A percentile compares a stretch with the other conserved stretches of the same genome.
phyloP scores from a whole-genome alignment of 176 grass and related monocot genomes.

The Ananas comosus region DNA sequence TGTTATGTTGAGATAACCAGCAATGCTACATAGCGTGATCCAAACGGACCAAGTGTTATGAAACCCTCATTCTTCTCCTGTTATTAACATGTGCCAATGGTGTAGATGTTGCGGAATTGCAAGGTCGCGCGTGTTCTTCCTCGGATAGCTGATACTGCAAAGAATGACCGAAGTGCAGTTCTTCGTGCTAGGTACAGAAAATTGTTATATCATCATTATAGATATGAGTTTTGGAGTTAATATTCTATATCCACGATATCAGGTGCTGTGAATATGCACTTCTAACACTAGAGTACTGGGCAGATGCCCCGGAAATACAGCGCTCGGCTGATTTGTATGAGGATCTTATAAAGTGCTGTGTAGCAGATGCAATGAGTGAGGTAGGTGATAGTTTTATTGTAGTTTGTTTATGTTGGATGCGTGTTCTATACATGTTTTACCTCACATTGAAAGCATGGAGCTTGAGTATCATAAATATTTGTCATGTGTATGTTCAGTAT shows the following conservation, averaged over 20 bases:
- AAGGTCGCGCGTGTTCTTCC: constrained; percentile 63
- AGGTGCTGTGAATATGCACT: constrained; percentile 96
- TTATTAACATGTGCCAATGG: background rate
- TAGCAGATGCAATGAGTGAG: constrained; percentile 98
- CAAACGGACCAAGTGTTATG: too few species aligned
- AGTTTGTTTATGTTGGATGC: background rate
- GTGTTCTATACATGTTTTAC: background rate
- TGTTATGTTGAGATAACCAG: too few species aligned
- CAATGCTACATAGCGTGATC: too few species aligned
- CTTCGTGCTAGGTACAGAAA: constrained; percentile 71
- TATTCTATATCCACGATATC: constrained; percentile 17
- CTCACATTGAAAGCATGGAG: background rate
- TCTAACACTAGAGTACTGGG: constrained; percentile 90
- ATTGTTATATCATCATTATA: constrained; percentile 10
- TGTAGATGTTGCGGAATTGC: constrained; percentile 75
- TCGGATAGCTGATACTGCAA: constrained; percentile 69
- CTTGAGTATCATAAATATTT: background rate
- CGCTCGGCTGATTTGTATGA: constrained; percentile 81
- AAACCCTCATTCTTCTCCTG: background rate
- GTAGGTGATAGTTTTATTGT: constrained; percentile 16
- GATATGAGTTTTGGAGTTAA: constrained; percentile 18
- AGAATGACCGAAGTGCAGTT: constrained; percentile 57
- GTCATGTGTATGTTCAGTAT: background rate
- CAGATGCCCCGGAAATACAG: constrained; percentile 95
- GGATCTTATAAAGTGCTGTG: constrained; percentile 94